Evolutionary conservation across 495 filamentous ascomycete species (phyloP).

Genomic region (Sphaerosporella brunnea): DNA sequence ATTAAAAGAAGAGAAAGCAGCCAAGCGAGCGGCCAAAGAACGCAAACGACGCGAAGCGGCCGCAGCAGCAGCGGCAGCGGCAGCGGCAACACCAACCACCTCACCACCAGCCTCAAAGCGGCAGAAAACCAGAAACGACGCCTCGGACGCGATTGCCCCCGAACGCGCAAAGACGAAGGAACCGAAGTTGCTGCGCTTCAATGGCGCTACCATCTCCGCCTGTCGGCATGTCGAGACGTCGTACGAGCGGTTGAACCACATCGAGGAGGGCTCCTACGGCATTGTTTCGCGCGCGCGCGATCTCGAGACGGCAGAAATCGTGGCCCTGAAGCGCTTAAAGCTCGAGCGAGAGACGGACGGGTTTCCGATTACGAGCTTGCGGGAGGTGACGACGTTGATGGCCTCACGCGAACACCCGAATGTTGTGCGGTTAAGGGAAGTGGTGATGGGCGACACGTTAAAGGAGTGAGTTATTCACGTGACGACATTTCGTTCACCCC

Average conservation of each 20-base stretch:
- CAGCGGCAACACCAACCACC: constrained; percentile 15
- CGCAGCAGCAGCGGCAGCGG: constrained; percentile 26
- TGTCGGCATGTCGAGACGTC: constrained; percentile 66
- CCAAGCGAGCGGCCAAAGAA: constrained; percentile 70
- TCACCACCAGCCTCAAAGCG: constrained; percentile 29
- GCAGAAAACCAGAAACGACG: constrained; percentile 28
- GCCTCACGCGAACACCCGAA: constrained; percentile 46
- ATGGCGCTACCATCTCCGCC: constrained; percentile 47
- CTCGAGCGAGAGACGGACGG: constrained; percentile 68
- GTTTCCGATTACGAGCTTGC: constrained; percentile 77
- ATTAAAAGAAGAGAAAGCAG: constrained; percentile 71
- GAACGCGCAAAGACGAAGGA: constrained; percentile 21
- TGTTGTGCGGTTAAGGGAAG: constrained; percentile 62
- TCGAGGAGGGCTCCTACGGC: constrained; percentile 93
- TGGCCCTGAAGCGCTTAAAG: constrained; percentile 89
- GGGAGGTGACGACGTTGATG: constrained; percentile 65
- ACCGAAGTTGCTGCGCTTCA: constrained; percentile 49
- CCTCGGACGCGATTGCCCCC: constrained; percentile 26
- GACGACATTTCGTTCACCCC: background rate
- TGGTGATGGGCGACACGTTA: constrained; percentile 66
- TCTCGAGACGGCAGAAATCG: constrained; percentile 60
- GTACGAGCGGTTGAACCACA: constrained; percentile 85
- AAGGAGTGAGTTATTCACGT: constrained; percentile 44
- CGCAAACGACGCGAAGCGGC: constrained; percentile 62
- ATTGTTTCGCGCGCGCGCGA: constrained; percentile 80